Evolutionary conservation across 192 early-diverging fungal species (phyloP), one percentile per base, ranked within the genome.

Genomic region (Mortierella claussenii): DNA sequence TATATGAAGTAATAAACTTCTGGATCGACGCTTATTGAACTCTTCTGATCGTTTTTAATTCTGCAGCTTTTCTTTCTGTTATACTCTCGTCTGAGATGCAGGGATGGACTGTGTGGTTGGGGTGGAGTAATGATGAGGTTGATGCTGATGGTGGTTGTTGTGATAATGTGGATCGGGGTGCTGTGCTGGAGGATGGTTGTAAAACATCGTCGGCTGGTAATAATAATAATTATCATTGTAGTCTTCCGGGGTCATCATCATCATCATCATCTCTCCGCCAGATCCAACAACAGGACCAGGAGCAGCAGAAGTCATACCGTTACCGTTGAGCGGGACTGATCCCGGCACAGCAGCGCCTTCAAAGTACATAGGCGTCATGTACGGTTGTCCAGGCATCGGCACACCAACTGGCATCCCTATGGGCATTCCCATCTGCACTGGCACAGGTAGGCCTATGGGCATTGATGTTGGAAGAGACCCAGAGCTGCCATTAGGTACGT

Each of bases 201-300:
- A 76, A 36, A 53, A 76, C 56, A 76, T 59, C 12, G 50, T 24
- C 12, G 63, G 59, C 15, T 42, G 73, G 46, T 76, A 76, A 46
- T 76, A 76, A 40, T 76, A 76, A 50, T 62, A 76, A 20, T 76
- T 66, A 53, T 61, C n/a, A n/a, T n/a, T 76, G 47, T 67, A 76
- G 9, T 76, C 73, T 46, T 76, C 73, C 1, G 73, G 64, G 2
- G 70, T 21, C 31, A 55, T 32, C 64, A 76, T 62, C 73, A 76
- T 75, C 63, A 75, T 58, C 69, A 71, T 60, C 63, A 65, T 63
- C 42, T 74, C 69, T 26, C 69, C 69, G 4, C 31, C 40, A 7
- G 61, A 28, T 15, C 65, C 65, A 12, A 47, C 30, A 20, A 34
- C 50, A 2, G 63, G 30, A 30, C 21, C 30, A 1, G 36, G 32